Conservation (phyloP, 257 asterid species). For the Rhazya stricta region DNA sequence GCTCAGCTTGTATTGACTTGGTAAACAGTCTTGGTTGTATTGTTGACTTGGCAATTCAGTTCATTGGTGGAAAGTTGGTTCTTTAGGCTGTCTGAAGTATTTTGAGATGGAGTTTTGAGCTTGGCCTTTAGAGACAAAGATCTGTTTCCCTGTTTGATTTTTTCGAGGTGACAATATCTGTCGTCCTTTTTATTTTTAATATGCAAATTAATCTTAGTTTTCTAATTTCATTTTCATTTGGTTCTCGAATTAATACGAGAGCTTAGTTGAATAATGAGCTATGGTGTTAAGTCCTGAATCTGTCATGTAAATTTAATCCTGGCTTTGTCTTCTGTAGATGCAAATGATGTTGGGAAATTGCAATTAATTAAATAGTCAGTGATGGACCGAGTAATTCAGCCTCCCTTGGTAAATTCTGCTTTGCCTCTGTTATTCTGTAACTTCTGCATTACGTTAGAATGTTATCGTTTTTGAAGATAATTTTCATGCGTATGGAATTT, state of each 20-base stretch:
- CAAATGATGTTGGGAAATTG: slow-evolving; percentile 15
- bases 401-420: slow-evolving; percentile 49
- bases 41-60: slow-evolving; percentile 14
- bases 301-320: neutral
- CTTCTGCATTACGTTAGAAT: neutral
- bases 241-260: neutral
- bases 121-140: slow-evolving; percentile 6
- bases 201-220: neutral
- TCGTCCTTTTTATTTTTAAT: neutral
- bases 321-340: slow-evolving; percentile 14
- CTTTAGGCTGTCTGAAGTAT: neutral
- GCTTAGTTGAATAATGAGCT: neutral
- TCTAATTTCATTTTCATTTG: neutral
- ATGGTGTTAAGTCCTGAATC: neutral
- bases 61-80: neutral
- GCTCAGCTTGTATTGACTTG: slow-evolving; percentile 6
- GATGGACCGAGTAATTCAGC: slow-evolving; percentile 61
- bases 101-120: slow-evolving; percentile 9
- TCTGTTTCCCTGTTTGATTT: slow-evolving; percentile 1
- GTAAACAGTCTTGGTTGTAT: slow-evolving; percentile 10
- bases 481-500: neutral
- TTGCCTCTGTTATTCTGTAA: neutral
- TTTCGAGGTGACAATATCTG: slow-evolving; percentile 6
- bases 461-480: neutral
- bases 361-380: slow-evolving; percentile 18